Evolutionary conservation across 2,329 filamentous ascomycete genomes (phyloP).

Genomic region (Sclerotinia minor): DNA sequence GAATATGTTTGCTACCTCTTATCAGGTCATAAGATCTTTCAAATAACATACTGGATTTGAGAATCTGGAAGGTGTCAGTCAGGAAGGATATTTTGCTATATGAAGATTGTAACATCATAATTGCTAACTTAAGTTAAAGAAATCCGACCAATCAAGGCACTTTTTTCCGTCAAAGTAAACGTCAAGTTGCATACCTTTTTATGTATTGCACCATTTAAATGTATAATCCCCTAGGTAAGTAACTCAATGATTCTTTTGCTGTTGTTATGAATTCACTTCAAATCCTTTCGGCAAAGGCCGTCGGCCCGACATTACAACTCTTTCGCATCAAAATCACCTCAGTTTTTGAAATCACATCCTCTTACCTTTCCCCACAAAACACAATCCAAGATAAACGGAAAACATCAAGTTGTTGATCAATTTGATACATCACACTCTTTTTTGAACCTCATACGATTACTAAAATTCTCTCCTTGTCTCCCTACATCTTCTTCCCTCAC

Average conservation of each 20-base stretch:
- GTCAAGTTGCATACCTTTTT: neutral
- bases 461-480: neutral
- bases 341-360: neutral
- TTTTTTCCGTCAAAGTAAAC: neutral
- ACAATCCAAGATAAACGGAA: neutral
- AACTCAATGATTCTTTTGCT: neutral
- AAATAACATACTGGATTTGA: neutral
- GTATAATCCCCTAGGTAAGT: too few species aligned
- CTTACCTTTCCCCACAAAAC: neutral
- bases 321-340: neutral
- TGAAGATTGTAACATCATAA: neutral
- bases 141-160: neutral
- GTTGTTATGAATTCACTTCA: neutral
- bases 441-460: neutral
- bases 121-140: neutral
- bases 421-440: conserved; percentile 13
- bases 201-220: neutral
- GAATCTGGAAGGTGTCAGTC: neutral
- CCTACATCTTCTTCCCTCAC: neutral
- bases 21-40: neutral
- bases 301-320: neutral
- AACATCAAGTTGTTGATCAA: conserved; percentile 14
- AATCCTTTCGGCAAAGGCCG: neutral
- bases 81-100: neutral
- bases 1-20: neutral